phyloP scores from a whole-genome alignment of 495 filamentous ascomycete species.

The Neurospora cerealis region DNA sequence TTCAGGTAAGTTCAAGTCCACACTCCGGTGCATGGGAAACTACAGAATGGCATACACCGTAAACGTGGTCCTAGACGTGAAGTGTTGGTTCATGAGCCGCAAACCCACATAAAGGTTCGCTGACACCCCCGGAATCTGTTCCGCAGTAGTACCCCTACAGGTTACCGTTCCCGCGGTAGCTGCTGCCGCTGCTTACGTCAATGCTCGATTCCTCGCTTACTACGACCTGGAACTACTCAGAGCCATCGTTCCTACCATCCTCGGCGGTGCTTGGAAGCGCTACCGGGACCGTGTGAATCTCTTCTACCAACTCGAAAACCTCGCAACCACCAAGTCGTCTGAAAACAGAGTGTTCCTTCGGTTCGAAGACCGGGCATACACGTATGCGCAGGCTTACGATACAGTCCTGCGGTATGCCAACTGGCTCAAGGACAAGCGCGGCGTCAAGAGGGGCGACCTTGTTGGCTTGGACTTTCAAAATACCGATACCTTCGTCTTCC shows the following conservation, averaged over 20 bases:
- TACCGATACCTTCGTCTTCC: slow-evolving; percentile 67
- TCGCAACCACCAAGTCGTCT: slow-evolving; percentile 48
- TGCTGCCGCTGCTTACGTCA: slow-evolving; percentile 68
- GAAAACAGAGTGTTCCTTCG: slow-evolving; percentile 56
- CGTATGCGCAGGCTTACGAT: slow-evolving; percentile 73
- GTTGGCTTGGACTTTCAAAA: slow-evolving; percentile 89
- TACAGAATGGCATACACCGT: not conserved
- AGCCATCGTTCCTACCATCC: slow-evolving; percentile 31
- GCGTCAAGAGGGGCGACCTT: slow-evolving; percentile 64
- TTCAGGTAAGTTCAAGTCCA: slow-evolving; percentile 2
- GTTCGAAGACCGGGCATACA: slow-evolving; percentile 67
- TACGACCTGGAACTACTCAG: slow-evolving; percentile 54
- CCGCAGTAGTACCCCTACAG: slow-evolving; percentile 23
- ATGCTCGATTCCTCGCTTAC: slow-evolving; percentile 57
- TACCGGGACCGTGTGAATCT: slow-evolving; percentile 53
- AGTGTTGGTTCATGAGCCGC: not conserved
- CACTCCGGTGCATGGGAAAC: not conserved
- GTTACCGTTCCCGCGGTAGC: slow-evolving; percentile 55
- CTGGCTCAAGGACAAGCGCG: slow-evolving; percentile 66
- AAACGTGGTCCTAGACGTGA: not conserved
- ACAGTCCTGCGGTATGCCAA: slow-evolving; percentile 65
- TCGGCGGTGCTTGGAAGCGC: slow-evolving; percentile 35
- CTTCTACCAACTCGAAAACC: slow-evolving; percentile 72
- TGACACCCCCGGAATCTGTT: not conserved
- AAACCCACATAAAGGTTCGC: not conserved